Base-by-base conservation (phyloP, 352 stramenopile genomes). In the Pythium folliculosum region DNA sequence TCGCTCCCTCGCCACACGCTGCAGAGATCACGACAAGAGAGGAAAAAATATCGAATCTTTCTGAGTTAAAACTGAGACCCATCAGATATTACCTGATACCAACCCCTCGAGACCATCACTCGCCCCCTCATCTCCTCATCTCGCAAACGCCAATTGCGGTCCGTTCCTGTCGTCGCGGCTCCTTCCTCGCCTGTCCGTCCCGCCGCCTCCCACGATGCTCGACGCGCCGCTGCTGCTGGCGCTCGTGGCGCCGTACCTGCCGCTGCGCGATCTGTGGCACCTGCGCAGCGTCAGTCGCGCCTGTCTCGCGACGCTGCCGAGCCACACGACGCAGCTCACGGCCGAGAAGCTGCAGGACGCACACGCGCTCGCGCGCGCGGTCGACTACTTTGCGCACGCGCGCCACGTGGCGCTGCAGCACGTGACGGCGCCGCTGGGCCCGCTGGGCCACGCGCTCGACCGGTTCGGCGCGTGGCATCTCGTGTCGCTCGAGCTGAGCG, bases 201-300 rank as follows among this genome's bases (percentile, higher is more conserved):
- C 27, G 19, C 30, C 2, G 21, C 13, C 4, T 1, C n/a, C 55
- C 43, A 13, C 50, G 14, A 68, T 70, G 57, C 52, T 75, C 14
- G 62, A 71, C 56, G 52, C 69, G 21, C 59, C 67, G 64, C 54
- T 63, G 23, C 40, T 65, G 60, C 68, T 88, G 49, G 67, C 63
- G n/a, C 69, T 82, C 27, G 60, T 88, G 58, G 73, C 69, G 43
- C 71, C 81, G 44, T 90, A 76, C 70, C 79, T 90, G 32, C 75
- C 71, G 12, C 65, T 75, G 23, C 60, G 57, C 10, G 81, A 90
- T 23, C 64, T 90, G 27, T 82, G 65, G 21, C 35, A 53, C 4
- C 44, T 90, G 55, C 77, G 79, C 16, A 21, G 60, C 23, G 19
- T 77, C 1, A 82, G 67, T 43, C 59, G 63, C 27, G 44, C 59